Conservation (phyloP, 768 basidiomycete genomes). For the Tulasnella sp. region DNA sequence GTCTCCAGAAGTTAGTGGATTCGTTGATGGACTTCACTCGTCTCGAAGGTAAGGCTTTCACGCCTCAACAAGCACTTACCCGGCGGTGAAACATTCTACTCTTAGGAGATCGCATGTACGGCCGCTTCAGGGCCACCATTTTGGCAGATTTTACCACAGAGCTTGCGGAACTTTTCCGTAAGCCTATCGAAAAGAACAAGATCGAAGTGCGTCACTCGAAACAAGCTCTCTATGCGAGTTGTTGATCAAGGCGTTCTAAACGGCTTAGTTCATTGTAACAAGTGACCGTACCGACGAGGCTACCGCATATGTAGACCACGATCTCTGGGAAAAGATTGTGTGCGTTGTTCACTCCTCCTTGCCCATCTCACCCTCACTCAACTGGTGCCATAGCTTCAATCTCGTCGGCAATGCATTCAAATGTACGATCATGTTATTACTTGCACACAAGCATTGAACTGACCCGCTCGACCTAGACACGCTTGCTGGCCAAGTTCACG, state of each 20-base stretch:
- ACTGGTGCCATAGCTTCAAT: constrained; percentile 32
- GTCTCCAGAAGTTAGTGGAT: constrained; percentile 39
- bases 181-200: constrained; percentile 36
- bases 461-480: constrained; percentile 36
- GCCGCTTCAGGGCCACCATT: constrained; percentile 36
- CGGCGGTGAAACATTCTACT: background rate
- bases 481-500: constrained; percentile 36
- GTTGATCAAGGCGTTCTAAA: background rate
- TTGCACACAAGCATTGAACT: constrained; percentile 31
- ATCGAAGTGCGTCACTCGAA: constrained; percentile 26
- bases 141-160: no score
- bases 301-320: constrained; percentile 36
- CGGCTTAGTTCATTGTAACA: constrained; percentile 33
- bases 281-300: constrained; percentile 32
- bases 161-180: constrained; percentile 38
- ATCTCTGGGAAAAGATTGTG: constrained; percentile 38
- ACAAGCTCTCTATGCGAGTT: background rate
- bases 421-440: constrained; percentile 29
- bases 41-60: constrained; percentile 32
- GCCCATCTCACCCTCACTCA: background rate
- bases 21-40: constrained; percentile 40
- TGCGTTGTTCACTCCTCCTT: background rate
- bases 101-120: constrained; percentile 30
- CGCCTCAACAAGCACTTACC: no score
- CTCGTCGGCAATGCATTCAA: constrained; percentile 40